Conservation (phyloP, 1,284 basidiomycete genomes). For the Mycosarcoma maydis region DNA sequence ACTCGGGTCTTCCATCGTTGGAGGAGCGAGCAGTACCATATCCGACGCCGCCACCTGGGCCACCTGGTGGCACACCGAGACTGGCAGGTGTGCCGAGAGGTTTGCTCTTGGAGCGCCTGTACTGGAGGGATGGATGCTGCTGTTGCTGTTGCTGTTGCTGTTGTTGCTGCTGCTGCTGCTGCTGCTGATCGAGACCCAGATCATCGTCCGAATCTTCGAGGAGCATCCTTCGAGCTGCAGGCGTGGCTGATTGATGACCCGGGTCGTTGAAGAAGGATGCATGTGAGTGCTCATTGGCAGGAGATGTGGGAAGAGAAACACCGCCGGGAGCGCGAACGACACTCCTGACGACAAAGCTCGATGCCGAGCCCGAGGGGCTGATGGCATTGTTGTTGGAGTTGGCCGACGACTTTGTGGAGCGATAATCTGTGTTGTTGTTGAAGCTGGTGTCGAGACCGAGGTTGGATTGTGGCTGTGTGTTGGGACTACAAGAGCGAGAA, state of each 20-base stretch:
- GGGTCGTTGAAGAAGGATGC: conserved; percentile 2
- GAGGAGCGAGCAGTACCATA: conserved; percentile 52
- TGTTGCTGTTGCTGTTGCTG: not conserved
- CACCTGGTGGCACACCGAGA: conserved; percentile 58
- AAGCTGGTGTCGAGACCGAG: conserved; percentile 21
- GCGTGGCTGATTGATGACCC: conserved; percentile 15
- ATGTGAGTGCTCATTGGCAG: conserved; percentile 7
- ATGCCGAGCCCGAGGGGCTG: conserved; percentile 25
- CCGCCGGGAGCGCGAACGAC: conserved; percentile 56
- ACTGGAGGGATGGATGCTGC: conserved; percentile 19
- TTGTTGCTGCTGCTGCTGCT: conserved; percentile 7
- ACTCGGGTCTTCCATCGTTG: conserved; percentile 57
- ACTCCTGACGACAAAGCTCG: conserved; percentile 55
- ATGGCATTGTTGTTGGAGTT: conserved; percentile 14
- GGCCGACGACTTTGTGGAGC: conserved; percentile 33
- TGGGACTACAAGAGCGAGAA: conserved; percentile 46
- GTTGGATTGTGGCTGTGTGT: conserved; percentile 19
- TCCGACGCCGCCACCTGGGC: conserved; percentile 56
- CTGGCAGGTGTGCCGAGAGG: conserved; percentile 32
- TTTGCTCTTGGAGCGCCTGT: conserved; percentile 41
- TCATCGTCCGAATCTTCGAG: conserved; percentile 45
- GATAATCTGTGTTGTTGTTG: conserved; percentile 2
- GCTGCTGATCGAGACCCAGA: not conserved
- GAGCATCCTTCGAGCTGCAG: conserved; percentile 24
- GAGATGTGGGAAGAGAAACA: conserved; percentile 39